A percentile compares a stretch with the other conserved stretches of the same genome.
Evolutionary conservation across 257 asterid genomes (phyloP).

Genomic region (Coffea eugenioides): DNA sequence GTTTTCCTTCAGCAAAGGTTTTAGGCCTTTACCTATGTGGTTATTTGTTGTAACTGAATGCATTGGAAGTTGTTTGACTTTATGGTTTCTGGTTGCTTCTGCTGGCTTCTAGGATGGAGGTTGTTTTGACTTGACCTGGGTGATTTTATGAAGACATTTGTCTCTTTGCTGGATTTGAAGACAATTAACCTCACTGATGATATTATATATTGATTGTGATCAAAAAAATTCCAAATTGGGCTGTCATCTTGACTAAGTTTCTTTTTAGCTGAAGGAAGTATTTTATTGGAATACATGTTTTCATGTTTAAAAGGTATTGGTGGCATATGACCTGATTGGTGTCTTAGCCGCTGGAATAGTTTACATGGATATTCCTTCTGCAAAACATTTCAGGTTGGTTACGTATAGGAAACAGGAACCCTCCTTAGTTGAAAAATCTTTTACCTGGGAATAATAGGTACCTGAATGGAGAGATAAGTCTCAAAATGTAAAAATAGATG

Average conservation of each 20-base stretch:
- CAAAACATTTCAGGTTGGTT: not conserved
- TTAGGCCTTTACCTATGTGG: constrained; percentile 16
- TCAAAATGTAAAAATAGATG: not conserved
- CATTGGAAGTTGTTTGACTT: not conserved
- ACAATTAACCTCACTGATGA: not conserved
- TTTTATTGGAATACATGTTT: not conserved
- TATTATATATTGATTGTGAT: not conserved
- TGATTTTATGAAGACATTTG: not conserved
- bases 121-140: not conserved
- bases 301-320: not conserved
- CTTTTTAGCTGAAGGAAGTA: not conserved
- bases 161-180: not conserved
- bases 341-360: not conserved
- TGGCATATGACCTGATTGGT: not conserved
- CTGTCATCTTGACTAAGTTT: not conserved
- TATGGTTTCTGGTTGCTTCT: not conserved
- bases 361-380: not conserved
- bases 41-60: not conserved
- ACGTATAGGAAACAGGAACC: not conserved
- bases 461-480: not conserved
- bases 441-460: not conserved
- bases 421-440: not conserved
- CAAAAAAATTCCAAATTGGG: not conserved
- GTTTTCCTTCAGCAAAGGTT: constrained; percentile 92
- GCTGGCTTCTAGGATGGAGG: not conserved